phyloP scores from a whole-genome alignment of 1,284 basidiomycete species.

The Vanrija humicola region DNA sequence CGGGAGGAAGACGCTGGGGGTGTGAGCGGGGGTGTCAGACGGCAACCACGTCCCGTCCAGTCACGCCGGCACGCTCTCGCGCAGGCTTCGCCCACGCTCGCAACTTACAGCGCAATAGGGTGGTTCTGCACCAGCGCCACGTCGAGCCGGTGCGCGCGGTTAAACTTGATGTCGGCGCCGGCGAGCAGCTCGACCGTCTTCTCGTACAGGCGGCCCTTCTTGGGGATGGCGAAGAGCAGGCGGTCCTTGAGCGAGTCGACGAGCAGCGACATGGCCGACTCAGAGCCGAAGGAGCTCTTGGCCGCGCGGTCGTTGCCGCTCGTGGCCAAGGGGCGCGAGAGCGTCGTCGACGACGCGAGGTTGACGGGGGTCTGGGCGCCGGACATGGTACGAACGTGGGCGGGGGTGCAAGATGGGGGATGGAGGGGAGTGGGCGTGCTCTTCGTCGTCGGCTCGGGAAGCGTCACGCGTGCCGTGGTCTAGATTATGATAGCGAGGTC shows the following conservation, averaged over 20 bases:
- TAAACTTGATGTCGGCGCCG: slow-evolving; percentile 95
- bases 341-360: slow-evolving; percentile 14
- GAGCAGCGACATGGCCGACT: slow-evolving; percentile 51
- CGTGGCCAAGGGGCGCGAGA: slow-evolving; percentile 3
- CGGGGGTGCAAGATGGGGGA: neutral
- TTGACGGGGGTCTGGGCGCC: slow-evolving; percentile 12
- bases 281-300: slow-evolving; percentile 41
- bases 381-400: slow-evolving; percentile 11
- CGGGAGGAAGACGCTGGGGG: slow-evolving; percentile 83
- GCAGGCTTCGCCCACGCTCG: no score
- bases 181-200: slow-evolving; percentile 82
- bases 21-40: neutral
- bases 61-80: neutral
- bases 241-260: slow-evolving; percentile 62
- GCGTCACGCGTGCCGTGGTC: no score
- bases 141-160: slow-evolving; percentile 81
- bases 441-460: no score
- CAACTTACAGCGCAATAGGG: slow-evolving; percentile 77
- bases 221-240: slow-evolving; percentile 91
- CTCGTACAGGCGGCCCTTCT: slow-evolving; percentile 94
- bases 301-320: slow-evolving; percentile 17
- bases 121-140: slow-evolving; percentile 90
- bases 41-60: no score
- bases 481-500: no score
- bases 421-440: neutral